Conservation (phyloP, 768 basidiomycete species). For the Boletales sp. region DNA sequence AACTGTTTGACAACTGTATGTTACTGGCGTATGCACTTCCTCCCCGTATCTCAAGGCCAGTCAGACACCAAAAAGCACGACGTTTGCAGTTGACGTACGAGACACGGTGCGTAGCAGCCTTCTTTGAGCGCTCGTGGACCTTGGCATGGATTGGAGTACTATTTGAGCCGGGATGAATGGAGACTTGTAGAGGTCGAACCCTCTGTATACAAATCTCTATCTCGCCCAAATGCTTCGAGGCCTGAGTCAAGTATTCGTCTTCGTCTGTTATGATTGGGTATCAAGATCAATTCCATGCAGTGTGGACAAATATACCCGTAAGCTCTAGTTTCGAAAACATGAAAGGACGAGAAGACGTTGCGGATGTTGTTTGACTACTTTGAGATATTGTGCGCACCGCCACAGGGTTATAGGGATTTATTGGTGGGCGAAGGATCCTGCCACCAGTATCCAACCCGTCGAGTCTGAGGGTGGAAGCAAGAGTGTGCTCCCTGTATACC, state of each 20-base stretch:
- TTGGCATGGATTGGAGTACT: slow-evolving; percentile 9
- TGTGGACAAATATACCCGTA: slow-evolving; percentile 21
- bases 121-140: slow-evolving; percentile 30
- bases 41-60: slow-evolving; percentile 19
- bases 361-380: slow-evolving; percentile 2
- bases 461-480: slow-evolving; percentile 7
- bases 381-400: slow-evolving; percentile 5
- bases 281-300: too few relatives aligned
- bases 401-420: too few relatives aligned
- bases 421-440: background rate
- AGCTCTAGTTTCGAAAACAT: slow-evolving; percentile 25
- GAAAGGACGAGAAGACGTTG: slow-evolving; percentile 19
- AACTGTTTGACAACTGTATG: background rate
- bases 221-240: slow-evolving; percentile 18
- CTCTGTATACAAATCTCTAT: slow-evolving; percentile 15
- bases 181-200: background rate
- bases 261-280: slow-evolving; percentile 23
- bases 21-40: slow-evolving; percentile 4
- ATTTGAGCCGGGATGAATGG: too few relatives aligned
- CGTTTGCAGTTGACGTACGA: slow-evolving; percentile 13
- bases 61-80: background rate
- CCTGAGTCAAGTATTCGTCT: slow-evolving; percentile 18
- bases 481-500: slow-evolving; percentile 1
- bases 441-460: slow-evolving; percentile 19
- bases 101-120: slow-evolving; percentile 27